Percentiles rank a stretch among this genome's conserved stretches.
Evolutionary conservation across 495 filamentous ascomycete species (phyloP).

Genomic region (Extremus antarcticus): DNA sequence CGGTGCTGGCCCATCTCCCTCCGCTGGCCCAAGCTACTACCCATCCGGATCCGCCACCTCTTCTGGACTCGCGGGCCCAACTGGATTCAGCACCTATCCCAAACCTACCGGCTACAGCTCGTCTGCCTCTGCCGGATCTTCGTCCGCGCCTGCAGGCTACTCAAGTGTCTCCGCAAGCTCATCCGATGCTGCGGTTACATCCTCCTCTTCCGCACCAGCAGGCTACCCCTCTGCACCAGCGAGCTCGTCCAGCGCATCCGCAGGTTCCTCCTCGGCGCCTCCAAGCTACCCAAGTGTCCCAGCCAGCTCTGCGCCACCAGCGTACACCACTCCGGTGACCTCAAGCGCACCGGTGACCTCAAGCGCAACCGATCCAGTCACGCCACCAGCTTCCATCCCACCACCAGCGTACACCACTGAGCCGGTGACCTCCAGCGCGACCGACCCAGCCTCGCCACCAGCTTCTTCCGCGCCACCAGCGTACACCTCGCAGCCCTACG

Average conservation of each 20-base stretch:
- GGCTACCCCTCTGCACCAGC: neutral
- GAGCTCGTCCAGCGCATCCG: neutral
- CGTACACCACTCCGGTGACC: neutral
- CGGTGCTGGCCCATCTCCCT: conserved; percentile 5
- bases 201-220: neutral
- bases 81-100: conserved; percentile 14
- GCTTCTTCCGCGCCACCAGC: neutral
- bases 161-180: neutral
- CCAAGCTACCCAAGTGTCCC: neutral
- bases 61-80: neutral
- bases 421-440: neutral
- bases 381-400: neutral
- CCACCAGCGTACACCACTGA: neutral
- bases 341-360: too few species aligned
- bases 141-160: neutral
- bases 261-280: neutral
- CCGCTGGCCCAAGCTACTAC: conserved; percentile 8
- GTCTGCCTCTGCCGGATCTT: neutral
- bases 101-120: conserved; percentile 4
- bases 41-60: neutral
- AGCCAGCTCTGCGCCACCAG: neutral
- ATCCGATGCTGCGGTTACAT: neutral
- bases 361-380: neutral
- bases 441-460: too few species aligned
- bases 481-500: neutral